Evolutionary conservation across 805 yeast genomes (phyloP).

Genomic region (Millerozyma acaciae): DNA sequence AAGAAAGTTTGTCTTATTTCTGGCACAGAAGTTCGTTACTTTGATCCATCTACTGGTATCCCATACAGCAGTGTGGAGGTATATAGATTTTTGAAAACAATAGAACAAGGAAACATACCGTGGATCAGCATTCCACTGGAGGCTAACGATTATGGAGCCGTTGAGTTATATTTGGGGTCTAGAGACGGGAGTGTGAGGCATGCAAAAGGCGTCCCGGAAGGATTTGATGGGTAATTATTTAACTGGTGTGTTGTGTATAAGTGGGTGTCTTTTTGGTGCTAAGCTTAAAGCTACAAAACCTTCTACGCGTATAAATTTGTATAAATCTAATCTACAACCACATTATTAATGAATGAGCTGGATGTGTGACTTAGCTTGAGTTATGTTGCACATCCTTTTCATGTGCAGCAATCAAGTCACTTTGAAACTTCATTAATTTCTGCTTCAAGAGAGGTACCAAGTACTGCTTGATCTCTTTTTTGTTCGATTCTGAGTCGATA

Average conservation of each 20-base stretch:
- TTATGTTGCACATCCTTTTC: constrained; percentile 59
- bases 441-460: constrained; percentile 51
- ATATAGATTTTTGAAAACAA: constrained; percentile 56
- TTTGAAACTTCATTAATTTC: constrained; percentile 56
- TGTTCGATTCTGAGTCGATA: constrained; percentile 34
- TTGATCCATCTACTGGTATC: constrained; percentile 84
- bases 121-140: constrained; percentile 52
- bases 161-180: constrained; percentile 38
- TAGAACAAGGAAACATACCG: constrained; percentile 45
- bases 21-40: constrained; percentile 75
- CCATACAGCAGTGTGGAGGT: constrained; percentile 83
- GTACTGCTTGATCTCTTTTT: constrained; percentile 41
- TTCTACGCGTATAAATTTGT: background rate
- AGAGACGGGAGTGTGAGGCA: constrained; percentile 57
- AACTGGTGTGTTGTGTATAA: constrained; percentile 2
- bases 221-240: constrained; percentile 56
- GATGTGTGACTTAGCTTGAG: constrained; percentile 1
- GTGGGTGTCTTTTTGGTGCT: no score
- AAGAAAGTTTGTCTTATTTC: constrained; percentile 69
- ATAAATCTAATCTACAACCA: background rate
- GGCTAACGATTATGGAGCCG: constrained; percentile 50
- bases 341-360: no score
- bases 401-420: constrained; percentile 57
- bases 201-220: constrained; percentile 87
- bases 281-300: background rate